Evolutionary conservation across 768 basidiomycete genomes (phyloP).

Genomic region (Tricholoma hemisulphureum): DNA sequence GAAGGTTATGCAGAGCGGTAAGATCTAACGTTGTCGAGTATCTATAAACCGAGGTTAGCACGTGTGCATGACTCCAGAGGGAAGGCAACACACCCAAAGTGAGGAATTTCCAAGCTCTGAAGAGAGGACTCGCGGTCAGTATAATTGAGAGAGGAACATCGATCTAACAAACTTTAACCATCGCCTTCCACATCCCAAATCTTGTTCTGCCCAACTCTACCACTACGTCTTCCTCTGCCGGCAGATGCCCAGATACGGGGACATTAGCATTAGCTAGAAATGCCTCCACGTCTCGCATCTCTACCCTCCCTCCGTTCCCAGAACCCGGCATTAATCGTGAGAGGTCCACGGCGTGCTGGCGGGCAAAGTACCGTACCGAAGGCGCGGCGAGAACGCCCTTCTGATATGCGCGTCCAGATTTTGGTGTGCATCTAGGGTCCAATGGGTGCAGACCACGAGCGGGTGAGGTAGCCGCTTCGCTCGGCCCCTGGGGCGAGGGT

Average conservation of each 20-base stretch:
- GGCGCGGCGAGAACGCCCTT: conserved; percentile 65
- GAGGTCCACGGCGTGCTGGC: conserved; percentile 62
- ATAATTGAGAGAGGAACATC: not conserved
- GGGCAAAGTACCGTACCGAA: conserved; percentile 76
- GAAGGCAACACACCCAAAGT: conserved; percentile 62
- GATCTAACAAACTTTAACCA: conserved; percentile 65
- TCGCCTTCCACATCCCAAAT: conserved; percentile 87
- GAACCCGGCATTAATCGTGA: conserved; percentile 58
- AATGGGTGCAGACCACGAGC: conserved; percentile 52
- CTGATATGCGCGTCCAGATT: conserved; percentile 6
- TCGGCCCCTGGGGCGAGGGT: conserved; percentile 9
- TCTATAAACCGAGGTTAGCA: conserved; percentile 30
- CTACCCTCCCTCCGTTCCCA: conserved; percentile 72
- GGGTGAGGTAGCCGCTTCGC: conserved; percentile 5
- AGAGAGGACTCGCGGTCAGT: conserved; percentile 5
- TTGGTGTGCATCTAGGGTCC: conserved; percentile 50
- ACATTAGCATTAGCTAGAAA: conserved; percentile 38
- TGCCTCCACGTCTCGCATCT: conserved; percentile 70
- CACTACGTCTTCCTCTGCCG: conserved; percentile 44
- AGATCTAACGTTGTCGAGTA: conserved; percentile 77
- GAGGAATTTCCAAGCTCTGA: conserved; percentile 82
- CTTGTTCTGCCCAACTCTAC: conserved; percentile 77
- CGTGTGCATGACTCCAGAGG: not conserved
- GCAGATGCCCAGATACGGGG: conserved; percentile 13
- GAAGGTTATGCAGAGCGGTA: conserved; percentile 60